phyloP scores from a whole-genome alignment of 2,329 filamentous ascomycete species.

The Fusarium bactridioides region DNA sequence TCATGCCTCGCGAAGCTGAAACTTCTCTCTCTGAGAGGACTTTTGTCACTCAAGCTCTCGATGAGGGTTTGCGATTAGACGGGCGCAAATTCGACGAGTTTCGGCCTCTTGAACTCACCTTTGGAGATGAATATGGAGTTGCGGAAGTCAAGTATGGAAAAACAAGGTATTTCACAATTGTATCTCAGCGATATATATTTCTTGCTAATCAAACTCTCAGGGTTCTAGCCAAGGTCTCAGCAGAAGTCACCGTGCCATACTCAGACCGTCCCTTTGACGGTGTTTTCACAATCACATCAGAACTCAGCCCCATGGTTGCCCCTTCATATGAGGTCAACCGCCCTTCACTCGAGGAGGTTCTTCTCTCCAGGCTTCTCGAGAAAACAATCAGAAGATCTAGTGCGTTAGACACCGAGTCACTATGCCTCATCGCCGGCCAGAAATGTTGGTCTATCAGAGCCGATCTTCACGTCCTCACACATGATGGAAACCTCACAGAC shows the following conservation, averaged over 20 bases:
- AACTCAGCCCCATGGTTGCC: constrained; percentile 91
- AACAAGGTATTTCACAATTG: constrained; percentile 70
- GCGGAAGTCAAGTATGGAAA: constrained; percentile 88
- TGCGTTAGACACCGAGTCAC: constrained; percentile 92
- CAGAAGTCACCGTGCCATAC: constrained; percentile 86
- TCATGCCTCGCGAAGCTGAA: constrained; percentile 91
- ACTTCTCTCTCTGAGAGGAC: constrained; percentile 88
- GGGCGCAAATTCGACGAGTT: constrained; percentile 83
- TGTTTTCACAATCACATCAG: constrained; percentile 89
- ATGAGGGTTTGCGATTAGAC: constrained; percentile 83
- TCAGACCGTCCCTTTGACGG: constrained; percentile 93
- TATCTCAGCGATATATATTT: background rate
- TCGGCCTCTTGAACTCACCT: constrained; percentile 77
- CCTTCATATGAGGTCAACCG: constrained; percentile 88
- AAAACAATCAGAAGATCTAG: constrained; percentile 92
- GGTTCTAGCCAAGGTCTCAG: constrained; percentile 83
- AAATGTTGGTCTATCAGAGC: constrained; percentile 93
- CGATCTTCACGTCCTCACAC: constrained; percentile 89
- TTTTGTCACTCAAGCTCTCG: constrained; percentile 84
- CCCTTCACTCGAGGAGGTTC: constrained; percentile 82
- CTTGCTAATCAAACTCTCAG: constrained; percentile 54
- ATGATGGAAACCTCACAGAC: constrained; percentile 91
- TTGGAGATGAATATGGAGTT: constrained; percentile 91
- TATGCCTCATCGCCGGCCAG: constrained; percentile 88
- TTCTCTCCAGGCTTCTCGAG: constrained; percentile 88